phyloP scores from a whole-genome alignment of 495 filamentous ascomycete species.

The Talaromyces ruber region DNA sequence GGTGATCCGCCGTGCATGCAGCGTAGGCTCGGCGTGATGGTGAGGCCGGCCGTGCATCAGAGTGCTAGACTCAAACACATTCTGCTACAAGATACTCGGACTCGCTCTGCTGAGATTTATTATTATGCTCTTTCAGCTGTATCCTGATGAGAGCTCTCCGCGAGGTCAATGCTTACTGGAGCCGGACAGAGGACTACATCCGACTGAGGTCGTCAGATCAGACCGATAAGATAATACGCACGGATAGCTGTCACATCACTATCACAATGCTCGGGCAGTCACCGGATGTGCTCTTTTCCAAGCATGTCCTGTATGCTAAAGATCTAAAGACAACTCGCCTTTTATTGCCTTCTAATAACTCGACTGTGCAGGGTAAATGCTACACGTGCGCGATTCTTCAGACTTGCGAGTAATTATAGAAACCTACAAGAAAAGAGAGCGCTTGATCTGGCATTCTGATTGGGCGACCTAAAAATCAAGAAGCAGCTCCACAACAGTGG shows the following conservation, averaged over 20 bases:
- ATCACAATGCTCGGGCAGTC: not conserved
- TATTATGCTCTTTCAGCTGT: not conserved
- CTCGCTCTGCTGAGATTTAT: not conserved
- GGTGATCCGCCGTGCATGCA: conserved; percentile 3
- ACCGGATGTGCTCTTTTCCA: not conserved
- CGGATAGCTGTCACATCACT: not conserved
- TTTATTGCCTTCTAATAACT: not conserved
- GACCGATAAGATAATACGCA: not conserved
- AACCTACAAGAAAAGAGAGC: not conserved
- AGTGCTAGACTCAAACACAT: not conserved
- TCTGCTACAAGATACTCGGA: not conserved
- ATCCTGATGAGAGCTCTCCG: no score
- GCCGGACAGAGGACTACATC: not conserved
- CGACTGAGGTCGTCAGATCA: no score
- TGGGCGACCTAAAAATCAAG: not conserved
- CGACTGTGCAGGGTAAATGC: no score
- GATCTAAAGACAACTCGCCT: not conserved
- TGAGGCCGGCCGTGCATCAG: not conserved
- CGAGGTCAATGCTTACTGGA: not conserved
- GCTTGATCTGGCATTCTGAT: not conserved
- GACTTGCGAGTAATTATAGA: not conserved
- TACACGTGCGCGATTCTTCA: not conserved
- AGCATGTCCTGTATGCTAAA: not conserved
- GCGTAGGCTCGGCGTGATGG: conserved; percentile 1
- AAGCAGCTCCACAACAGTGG: not conserved